A percentile compares a stretch with the other conserved stretches of the same genome.
phyloP scores from a whole-genome alignment of 176 grass and related monocot species.

The Eragrostis curvula region DNA sequence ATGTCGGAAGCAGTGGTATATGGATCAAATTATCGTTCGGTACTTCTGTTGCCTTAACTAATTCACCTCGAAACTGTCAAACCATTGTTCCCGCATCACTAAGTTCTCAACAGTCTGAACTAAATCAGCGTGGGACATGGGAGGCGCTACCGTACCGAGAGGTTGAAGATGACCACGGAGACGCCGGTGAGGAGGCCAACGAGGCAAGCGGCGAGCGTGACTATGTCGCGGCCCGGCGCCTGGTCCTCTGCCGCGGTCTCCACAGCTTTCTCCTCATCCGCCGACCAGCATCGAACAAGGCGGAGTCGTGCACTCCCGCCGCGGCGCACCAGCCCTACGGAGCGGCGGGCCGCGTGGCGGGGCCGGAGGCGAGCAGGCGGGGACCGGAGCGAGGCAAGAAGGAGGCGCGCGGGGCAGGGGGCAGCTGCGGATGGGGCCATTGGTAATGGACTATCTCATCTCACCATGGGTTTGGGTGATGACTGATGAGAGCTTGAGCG shows the following conservation, averaged over 20 bases:
- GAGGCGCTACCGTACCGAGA: conserved; percentile 56
- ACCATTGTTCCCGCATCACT: background rate
- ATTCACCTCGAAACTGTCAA: background rate
- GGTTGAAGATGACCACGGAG: conserved; percentile 84
- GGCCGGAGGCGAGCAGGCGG: background rate
- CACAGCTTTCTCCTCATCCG: conserved; percentile 30
- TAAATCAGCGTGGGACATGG: background rate
- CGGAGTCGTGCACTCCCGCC: conserved; percentile 17
- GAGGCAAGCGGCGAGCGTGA: conserved; percentile 81
- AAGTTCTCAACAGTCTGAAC: background rate
- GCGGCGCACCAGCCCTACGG: background rate
- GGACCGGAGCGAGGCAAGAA: conserved; percentile 26
- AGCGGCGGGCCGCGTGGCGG: background rate
- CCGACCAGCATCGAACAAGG: conserved; percentile 26
- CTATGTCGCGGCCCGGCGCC: conserved; percentile 59
- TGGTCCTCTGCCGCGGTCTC: conserved; percentile 46
- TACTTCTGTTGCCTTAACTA: background rate
- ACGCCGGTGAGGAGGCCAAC: conserved; percentile 90
- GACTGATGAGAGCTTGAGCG: background rate
- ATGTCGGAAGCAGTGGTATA: background rate
- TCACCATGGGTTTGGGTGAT: background rate
- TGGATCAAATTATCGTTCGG: background rate
- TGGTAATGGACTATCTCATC: conserved; percentile 19
- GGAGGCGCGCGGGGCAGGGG: conserved; percentile 1
- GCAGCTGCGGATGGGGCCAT: conserved; percentile 24